phyloP scores from a whole-genome alignment of 2,329 filamentous ascomycete species.

The Alternaria arborescens region DNA sequence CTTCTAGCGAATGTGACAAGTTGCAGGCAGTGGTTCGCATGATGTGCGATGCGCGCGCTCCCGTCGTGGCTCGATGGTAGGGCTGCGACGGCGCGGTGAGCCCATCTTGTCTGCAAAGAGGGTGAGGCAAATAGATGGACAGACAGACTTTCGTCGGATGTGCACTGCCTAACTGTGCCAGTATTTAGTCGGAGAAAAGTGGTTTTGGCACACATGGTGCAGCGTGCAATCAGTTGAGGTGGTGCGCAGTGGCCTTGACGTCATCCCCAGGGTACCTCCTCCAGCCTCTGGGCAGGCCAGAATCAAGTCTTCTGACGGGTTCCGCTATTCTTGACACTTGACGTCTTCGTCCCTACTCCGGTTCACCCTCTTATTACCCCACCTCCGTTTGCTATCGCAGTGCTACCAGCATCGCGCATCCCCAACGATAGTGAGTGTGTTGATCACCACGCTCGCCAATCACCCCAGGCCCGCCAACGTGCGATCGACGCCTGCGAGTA shows the following conservation, averaged over 20 bases:
- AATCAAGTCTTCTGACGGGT: conserved; percentile 23
- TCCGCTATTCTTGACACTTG: conserved; percentile 24
- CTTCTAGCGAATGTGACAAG: conserved; percentile 14
- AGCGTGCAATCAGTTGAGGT: conserved; percentile 8
- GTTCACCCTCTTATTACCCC: conserved; percentile 24
- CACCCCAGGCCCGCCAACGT: conserved; percentile 17
- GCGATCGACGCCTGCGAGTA: conserved; percentile 32
- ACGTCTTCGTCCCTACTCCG: conserved; percentile 17
- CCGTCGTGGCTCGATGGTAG: conserved; percentile 9
- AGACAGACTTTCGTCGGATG: neutral
- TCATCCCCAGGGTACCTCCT: conserved; percentile 10
- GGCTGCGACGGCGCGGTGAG: conserved; percentile 24
- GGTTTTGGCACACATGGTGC: neutral
- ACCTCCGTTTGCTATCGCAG: conserved; percentile 9
- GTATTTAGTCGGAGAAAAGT: conserved; percentile 8
- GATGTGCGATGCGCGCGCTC: conserved; percentile 14
- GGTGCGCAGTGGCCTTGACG: conserved; percentile 10
- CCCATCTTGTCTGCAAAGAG: neutral
- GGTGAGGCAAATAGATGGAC: conserved; percentile 9
- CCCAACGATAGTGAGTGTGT: conserved; percentile 12
- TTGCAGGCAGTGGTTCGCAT: conserved; percentile 28
- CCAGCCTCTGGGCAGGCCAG: conserved; percentile 18
- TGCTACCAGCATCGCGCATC: conserved; percentile 15
- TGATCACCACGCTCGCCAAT: conserved; percentile 28
- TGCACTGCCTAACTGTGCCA: conserved; percentile 7